phyloP scores from a whole-genome alignment of 805 yeast genomes.

The Ogataea pini region DNA sequence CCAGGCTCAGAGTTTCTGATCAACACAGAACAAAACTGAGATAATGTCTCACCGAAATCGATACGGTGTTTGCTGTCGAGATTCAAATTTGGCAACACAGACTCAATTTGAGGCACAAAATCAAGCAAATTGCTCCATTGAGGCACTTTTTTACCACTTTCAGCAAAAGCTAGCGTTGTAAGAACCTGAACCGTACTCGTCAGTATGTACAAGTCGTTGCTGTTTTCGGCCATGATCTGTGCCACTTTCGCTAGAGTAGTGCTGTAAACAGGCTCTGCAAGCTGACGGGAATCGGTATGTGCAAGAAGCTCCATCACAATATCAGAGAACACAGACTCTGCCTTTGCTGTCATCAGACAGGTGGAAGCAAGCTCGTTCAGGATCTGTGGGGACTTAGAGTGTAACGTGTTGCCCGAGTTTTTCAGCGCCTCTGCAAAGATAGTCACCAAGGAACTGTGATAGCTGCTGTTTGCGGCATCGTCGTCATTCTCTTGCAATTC shows the following conservation, averaged over 20 bases:
- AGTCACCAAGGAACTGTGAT: constrained; percentile 56
- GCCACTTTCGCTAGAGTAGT: constrained; percentile 28
- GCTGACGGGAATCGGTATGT: constrained; percentile 50
- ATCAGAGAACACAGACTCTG: constrained; percentile 55
- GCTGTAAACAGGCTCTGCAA: constrained; percentile 47
- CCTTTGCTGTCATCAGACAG: constrained; percentile 25
- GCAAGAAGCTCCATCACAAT: constrained; percentile 52
- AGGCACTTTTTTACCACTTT: constrained; percentile 64
- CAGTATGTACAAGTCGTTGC: constrained; percentile 15
- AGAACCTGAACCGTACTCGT: constrained; percentile 43
- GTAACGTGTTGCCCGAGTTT: constrained; percentile 69
- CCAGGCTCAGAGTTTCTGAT: constrained; percentile 52
- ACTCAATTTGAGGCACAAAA: constrained; percentile 17
- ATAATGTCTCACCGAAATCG: constrained; percentile 32
- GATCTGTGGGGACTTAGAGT: constrained; percentile 64
- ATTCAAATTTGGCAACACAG: constrained; percentile 1
- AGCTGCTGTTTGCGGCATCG: constrained; percentile 39
- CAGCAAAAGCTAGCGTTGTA: constrained; percentile 58
- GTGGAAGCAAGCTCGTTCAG: constrained; percentile 38
- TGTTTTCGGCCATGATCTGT: constrained; percentile 8
- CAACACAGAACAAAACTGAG: constrained; percentile 49
- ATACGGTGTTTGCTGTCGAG: constrained; percentile 9
- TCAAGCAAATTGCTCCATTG: constrained; percentile 45
- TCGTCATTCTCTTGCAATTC: constrained; percentile 31
- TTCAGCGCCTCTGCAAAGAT: constrained; percentile 74